Evolutionary conservation across 78 protist species (phyloP).

Genomic region (Carpediemonas membranifera): DNA sequence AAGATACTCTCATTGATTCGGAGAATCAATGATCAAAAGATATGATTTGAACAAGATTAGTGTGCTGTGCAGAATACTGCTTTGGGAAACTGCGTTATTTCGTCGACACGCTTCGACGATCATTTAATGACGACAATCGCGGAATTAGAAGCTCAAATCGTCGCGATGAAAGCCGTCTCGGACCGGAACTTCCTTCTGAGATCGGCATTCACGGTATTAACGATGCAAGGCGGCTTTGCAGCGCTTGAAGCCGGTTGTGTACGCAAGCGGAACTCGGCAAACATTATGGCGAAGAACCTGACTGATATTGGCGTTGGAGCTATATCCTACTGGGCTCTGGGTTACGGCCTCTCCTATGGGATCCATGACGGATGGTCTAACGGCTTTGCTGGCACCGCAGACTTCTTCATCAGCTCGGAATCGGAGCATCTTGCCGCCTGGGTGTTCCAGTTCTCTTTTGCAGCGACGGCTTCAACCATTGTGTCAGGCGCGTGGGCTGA

Average conservation of each 20-base stretch:
- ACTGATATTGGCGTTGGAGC: slow-evolving; percentile 1
- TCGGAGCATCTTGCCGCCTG: background rate
- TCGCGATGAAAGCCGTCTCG: too few relatives aligned
- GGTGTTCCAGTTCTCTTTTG: slow-evolving; percentile 41
- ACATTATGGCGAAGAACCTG: slow-evolving; percentile 23
- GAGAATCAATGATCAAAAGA: too few relatives aligned
- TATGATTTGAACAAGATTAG: too few relatives aligned
- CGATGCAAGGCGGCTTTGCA: slow-evolving; percentile 16
- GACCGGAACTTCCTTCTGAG: too few relatives aligned
- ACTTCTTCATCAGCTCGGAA: background rate
- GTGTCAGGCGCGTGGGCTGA: slow-evolving; percentile 64
- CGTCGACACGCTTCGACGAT: too few relatives aligned
- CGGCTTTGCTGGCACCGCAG: background rate
- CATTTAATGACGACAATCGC: too few relatives aligned
- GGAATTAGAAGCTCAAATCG: too few relatives aligned
- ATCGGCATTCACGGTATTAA: too few relatives aligned
- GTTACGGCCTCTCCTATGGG: slow-evolving; percentile 6
- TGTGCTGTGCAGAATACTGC: too few relatives aligned
- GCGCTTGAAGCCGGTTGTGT: slow-evolving; percentile 8
- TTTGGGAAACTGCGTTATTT: too few relatives aligned
- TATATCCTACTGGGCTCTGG: background rate
- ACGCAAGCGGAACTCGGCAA: background rate
- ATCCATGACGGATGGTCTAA: background rate
- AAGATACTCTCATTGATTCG: too few relatives aligned
- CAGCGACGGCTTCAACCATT: slow-evolving; percentile 54